These are phyloP conservation scores for Cokeromyces recurvatus DNA, from an alignment of 371 early-diverging fungal genomes.

Conservation along the genomic window DNA sequence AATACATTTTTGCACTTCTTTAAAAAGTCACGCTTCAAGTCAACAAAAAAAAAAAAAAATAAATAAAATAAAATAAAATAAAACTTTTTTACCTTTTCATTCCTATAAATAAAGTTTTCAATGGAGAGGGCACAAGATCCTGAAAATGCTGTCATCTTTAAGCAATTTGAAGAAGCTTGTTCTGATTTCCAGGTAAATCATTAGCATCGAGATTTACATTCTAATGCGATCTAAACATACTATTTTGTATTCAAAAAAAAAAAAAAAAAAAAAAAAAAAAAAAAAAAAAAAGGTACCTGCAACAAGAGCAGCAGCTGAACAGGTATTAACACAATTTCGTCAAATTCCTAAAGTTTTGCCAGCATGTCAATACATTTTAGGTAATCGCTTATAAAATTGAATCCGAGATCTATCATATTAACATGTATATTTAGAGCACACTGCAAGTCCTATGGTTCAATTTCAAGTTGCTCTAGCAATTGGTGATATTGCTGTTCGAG, in stretches of 20 bases:
- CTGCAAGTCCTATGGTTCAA: slow-evolving; percentile 51
- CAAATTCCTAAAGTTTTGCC: slow-evolving; percentile 59
- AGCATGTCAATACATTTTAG: slow-evolving; percentile 60
- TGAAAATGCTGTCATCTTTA: slow-evolving; percentile 29
- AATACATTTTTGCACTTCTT: no score
- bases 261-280: no score
- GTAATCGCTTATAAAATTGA: slow-evolving; percentile 21
- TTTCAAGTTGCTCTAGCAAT: slow-evolving; percentile 62
- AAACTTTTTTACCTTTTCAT: no score
- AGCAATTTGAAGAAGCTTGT: slow-evolving; percentile 65
- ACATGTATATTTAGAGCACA: slow-evolving; percentile 36
- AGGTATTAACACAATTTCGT: slow-evolving; percentile 54
- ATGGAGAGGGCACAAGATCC: slow-evolving; percentile 16
- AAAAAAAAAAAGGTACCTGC: slow-evolving; percentile 33
- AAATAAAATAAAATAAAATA: no score
- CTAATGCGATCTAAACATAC: no score
- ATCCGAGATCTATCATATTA: neutral
- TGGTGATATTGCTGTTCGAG: slow-evolving; percentile 52
- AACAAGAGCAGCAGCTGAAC: slow-evolving; percentile 57
- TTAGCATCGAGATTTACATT: no score
- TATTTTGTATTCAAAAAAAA: no score
- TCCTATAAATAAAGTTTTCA: no score
- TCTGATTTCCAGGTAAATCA: slow-evolving; percentile 55
- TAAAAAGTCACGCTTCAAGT: no score
- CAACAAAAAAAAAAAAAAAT: no score